Evolutionary conservation across 805 yeast species (phyloP), one percentile per base, ranked within the genome.

Genomic region (Dipodascopsis tothii): DNA sequence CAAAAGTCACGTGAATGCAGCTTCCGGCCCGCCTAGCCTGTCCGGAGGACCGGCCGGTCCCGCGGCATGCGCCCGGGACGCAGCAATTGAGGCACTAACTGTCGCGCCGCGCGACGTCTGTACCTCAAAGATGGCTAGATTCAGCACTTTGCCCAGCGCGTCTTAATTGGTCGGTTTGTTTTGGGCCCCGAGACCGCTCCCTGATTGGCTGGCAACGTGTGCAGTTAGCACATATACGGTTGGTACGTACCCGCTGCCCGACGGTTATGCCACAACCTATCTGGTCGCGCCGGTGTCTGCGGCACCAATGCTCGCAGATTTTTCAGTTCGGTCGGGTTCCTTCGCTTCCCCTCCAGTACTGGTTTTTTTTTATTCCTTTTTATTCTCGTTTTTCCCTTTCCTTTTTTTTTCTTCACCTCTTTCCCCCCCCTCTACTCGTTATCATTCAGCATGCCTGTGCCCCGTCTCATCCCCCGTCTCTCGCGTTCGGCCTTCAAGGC

Each of bases 401-500:
- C 21, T 16, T 21, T 16, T 20, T 35, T 35, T 7, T 20, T 17
- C 37, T 27, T 17, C 41, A 21, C 33, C 22, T 33, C 21, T 25
- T 14, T 22, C 39, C 33, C 42, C 28, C 20, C 40, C 25, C 34
- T 21, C 35, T 21, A 35, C 37, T 37, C 37, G n/a, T 47, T 39
- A n/a, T 27, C 27, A 41, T 25, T 25, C 30, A 45, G 42, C 63
- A 75, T 75, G 80, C 78, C 74, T 69, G 74, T 72, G 66, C 75
- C 67, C 42, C 64, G 68, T 52, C 60, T 63, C 44, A 50, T 63
- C 44, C 68, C 68, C 43, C 60, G 62, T 50, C 44, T 64, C 64
- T 78, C 95, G 60, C 86, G 87, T 72, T 75, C 83, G 66, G 94
- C 95, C 63, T 78, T 82, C 71, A 78, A 80, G 70, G 88, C 90